These are phyloP conservation scores for Neopestalotiopsis sp. DNA, from an alignment of 2,329 filamentous ascomycete species.

Conservation along the genomic window DNA sequence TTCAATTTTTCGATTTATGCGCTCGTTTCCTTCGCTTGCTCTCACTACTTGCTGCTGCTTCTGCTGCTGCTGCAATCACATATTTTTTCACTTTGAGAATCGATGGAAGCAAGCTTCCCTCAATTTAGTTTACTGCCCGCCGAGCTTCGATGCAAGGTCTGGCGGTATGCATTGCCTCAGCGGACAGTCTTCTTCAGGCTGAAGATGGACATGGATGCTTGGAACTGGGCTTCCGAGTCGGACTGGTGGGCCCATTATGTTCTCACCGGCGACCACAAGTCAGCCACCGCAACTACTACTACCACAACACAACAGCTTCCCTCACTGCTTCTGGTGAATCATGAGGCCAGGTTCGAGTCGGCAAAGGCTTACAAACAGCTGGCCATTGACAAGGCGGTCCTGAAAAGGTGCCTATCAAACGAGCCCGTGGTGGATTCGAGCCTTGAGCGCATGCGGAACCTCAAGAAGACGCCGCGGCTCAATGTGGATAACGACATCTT, in stretches of 20 bases:
- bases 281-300: not conserved
- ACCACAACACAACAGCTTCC: not conserved
- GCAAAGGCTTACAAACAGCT: slow-evolving; percentile 5
- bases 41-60: not conserved
- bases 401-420: slow-evolving; percentile 3
- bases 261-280: slow-evolving; percentile 11
- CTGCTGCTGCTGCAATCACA: too few species aligned
- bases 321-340: slow-evolving; percentile 9
- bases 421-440: slow-evolving; percentile 6
- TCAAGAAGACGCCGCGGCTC: slow-evolving; percentile 12
- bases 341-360: slow-evolving; percentile 17
- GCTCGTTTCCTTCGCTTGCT: not conserved
- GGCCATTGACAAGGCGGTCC: not conserved
- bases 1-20: not conserved
- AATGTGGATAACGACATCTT: slow-evolving; percentile 15
- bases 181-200: slow-evolving; percentile 17
- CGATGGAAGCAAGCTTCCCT: slow-evolving; percentile 13
- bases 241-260: slow-evolving; percentile 20
- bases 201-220: slow-evolving; percentile 17
- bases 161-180: slow-evolving; percentile 16
- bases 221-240: slow-evolving; percentile 17
- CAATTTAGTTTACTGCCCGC: slow-evolving; percentile 11
- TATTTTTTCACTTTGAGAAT: not conserved
- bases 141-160: slow-evolving; percentile 19
- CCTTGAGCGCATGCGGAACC: slow-evolving; percentile 9